Evolutionary conservation across 441 rosid species (phyloP).

Genomic region (Monsonia emarginata): DNA sequence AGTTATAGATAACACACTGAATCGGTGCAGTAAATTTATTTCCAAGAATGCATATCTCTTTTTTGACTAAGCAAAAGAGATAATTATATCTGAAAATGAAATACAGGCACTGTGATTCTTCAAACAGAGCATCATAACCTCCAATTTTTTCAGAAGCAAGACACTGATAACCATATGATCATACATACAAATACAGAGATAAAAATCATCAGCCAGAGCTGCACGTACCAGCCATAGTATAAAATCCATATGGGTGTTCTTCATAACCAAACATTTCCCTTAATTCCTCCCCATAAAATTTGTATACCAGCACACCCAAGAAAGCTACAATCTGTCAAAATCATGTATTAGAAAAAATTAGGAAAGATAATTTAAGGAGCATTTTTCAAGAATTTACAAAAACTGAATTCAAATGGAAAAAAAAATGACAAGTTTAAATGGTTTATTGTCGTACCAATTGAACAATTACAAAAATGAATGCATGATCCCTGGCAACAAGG

Average conservation of each 20-base stretch:
- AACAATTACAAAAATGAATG: slow-evolving; percentile 77
- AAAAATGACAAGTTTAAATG: not conserved
- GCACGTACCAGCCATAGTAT: slow-evolving; percentile 79
- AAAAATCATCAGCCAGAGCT: not conserved
- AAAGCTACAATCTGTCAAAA: slow-evolving; percentile 74
- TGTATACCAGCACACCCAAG: slow-evolving; percentile 90
- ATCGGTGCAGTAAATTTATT: not conserved
- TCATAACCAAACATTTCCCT: slow-evolving; percentile 98
- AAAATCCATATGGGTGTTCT: slow-evolving; percentile 96
- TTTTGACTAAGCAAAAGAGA: not conserved
- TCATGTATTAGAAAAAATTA: slow-evolving; percentile 10
- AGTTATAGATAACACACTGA: not conserved
- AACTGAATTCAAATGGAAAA: not conserved
- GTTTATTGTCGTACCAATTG: slow-evolving; percentile 65
- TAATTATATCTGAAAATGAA: not conserved
- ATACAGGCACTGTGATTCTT: not conserved
- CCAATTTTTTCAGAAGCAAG: not conserved
- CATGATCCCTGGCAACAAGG: slow-evolving; percentile 93
- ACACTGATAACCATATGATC: not conserved
- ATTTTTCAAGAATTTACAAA: slow-evolving; percentile 2
- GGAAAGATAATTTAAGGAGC: slow-evolving; percentile 1
- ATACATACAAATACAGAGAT: not conserved
- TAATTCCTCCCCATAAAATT: slow-evolving; percentile 85
- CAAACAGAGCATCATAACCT: not conserved
- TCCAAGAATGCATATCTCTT: not conserved